phyloP scores from a whole-genome alignment of 768 basidiomycete species.

The Suillus plorans region DNA sequence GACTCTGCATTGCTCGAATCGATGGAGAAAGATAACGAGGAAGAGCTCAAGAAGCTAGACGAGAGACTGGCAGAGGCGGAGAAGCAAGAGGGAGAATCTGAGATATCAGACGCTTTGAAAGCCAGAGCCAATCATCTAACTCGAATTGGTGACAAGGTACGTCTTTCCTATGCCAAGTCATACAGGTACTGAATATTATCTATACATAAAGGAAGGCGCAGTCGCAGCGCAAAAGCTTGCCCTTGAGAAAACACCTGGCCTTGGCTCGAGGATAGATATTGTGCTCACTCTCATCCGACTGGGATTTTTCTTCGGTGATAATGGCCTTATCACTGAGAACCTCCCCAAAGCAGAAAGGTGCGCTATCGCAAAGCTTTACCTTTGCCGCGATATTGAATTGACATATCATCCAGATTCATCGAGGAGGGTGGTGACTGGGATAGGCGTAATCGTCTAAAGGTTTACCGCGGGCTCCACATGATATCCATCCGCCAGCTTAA shows the following conservation, averaged over 20 bases:
- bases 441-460: constrained; percentile 92
- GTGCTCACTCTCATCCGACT: constrained; percentile 85
- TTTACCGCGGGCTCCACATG: constrained; percentile 85
- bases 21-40: constrained; percentile 62
- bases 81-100: constrained; percentile 90
- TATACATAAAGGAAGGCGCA: constrained; percentile 62
- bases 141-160: constrained; percentile 79
- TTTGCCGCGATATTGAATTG: background rate
- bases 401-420: constrained; percentile 56
- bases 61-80: constrained; percentile 81
- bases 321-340: constrained; percentile 64
- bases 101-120: constrained; percentile 85
- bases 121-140: constrained; percentile 85
- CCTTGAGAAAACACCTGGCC: constrained; percentile 86
- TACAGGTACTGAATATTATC: background rate
- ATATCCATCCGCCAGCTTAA: constrained; percentile 91
- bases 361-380: constrained; percentile 26
- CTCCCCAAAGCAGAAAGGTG: constrained; percentile 82
- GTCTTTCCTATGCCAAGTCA: background rate
- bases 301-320: constrained; percentile 87
- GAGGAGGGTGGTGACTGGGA: constrained; percentile 99
- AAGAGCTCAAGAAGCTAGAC: constrained; percentile 73
- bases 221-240: constrained; percentile 81
- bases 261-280: constrained; percentile 93
- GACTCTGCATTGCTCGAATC: constrained; percentile 30